A percentile compares a stretch with the other conserved stretches of the same genome.
Conservation (phyloP, 192 early-diverging fungal genomes). For the Entomortierella beljakovae region DNA sequence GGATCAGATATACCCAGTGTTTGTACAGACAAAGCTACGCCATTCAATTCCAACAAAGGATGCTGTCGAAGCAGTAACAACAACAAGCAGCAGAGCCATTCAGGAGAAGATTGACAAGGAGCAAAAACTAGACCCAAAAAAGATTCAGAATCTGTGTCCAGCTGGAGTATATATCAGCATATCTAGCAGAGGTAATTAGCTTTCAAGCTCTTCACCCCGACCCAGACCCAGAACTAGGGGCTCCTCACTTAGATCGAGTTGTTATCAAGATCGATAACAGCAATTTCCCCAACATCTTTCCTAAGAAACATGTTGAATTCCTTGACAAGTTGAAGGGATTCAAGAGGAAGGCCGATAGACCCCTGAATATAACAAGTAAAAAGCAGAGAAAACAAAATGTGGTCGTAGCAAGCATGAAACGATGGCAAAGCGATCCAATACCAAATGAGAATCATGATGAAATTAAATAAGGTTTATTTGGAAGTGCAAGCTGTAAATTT, state of each 20-base stretch:
- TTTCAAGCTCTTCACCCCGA: neutral
- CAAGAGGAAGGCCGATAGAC: constrained; percentile 6
- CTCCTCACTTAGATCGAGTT: constrained; percentile 8
- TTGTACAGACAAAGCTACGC: neutral
- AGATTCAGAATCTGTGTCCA: neutral
- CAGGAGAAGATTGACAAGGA: neutral
- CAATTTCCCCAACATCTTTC: constrained; percentile 8
- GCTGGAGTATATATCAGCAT: neutral
- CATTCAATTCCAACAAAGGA: neutral
- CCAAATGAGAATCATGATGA: constrained; percentile 3
- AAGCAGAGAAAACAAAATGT: constrained; percentile 3
- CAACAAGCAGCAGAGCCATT: neutral
- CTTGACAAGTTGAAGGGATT: constrained; percentile 8
- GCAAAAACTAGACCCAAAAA: constrained; percentile 1
- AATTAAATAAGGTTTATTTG: constrained; percentile 6
- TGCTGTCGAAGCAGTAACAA: neutral
- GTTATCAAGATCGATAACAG: constrained; percentile 9
- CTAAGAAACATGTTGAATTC: constrained; percentile 8
- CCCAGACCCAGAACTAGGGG: neutral
- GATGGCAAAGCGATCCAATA: neutral
- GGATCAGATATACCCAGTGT: constrained; percentile 1
- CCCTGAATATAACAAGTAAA: constrained; percentile 7
- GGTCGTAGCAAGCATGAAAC: constrained; percentile 7
- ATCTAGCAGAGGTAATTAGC: neutral
- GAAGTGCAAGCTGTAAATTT: no score